Evolutionary conservation across 768 basidiomycete species (phyloP).

Genomic region (Saitozyma podzolica): DNA sequence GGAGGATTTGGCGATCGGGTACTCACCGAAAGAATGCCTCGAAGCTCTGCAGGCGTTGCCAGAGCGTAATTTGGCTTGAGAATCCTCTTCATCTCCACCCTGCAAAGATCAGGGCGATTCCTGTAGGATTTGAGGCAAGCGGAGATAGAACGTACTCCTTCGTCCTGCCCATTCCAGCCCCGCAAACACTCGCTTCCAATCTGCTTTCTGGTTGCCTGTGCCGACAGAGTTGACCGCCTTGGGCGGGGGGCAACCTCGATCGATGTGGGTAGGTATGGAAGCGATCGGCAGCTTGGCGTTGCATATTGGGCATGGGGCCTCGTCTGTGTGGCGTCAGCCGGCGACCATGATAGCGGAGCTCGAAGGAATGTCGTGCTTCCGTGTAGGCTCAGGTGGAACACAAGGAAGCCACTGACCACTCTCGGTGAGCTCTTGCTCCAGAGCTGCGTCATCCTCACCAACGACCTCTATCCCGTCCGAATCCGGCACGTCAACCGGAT

Average conservation of each 20-base stretch:
- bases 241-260: slow-evolving; percentile 59
- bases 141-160: slow-evolving; percentile 23
- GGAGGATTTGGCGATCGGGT: not conserved
- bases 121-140: not conserved
- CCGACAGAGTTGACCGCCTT: slow-evolving; percentile 7
- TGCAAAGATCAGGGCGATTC: slow-evolving; percentile 3
- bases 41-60: slow-evolving; percentile 39
- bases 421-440: slow-evolving; percentile 23
- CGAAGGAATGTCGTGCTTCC: not conserved
- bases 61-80: slow-evolving; percentile 48
- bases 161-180: slow-evolving; percentile 20
- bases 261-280: slow-evolving; percentile 67
- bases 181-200: slow-evolving; percentile 49
- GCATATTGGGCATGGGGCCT: slow-evolving; percentile 67
- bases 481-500: slow-evolving; percentile 5
- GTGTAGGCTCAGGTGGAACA: not conserved
- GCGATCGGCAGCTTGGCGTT: slow-evolving; percentile 56
- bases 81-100: slow-evolving; percentile 40
- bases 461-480: slow-evolving; percentile 11
- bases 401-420: slow-evolving; percentile 25
- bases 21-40: slow-evolving; percentile 12
- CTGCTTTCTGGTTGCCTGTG: slow-evolving; percentile 36
- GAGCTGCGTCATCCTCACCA: slow-evolving; percentile 7
- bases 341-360: too few species aligned
- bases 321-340: slow-evolving; percentile 18